phyloP scores from a whole-genome alignment of 2,329 filamentous ascomycete genomes.

The Fusarium nematophilum region DNA sequence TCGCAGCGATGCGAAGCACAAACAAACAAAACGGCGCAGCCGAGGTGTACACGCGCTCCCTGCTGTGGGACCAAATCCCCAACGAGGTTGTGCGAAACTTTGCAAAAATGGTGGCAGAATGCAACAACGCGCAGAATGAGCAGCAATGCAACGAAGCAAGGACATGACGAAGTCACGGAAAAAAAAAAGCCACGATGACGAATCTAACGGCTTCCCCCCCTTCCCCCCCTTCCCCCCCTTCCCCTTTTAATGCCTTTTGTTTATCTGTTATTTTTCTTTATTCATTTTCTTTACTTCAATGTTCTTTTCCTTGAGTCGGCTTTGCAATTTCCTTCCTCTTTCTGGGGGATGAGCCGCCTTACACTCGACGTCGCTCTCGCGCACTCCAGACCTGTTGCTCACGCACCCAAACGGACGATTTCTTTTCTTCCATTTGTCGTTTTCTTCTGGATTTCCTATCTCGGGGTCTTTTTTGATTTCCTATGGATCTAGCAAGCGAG shows the following conservation, averaged over 20 bases:
- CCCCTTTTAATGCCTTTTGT: slow-evolving; percentile 32
- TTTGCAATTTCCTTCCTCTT: slow-evolving; percentile 37
- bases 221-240: neutral
- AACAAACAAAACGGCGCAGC: slow-evolving; percentile 77
- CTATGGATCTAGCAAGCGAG: slow-evolving; percentile 52
- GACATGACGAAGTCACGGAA: slow-evolving; percentile 52
- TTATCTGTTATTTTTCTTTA: slow-evolving; percentile 24
- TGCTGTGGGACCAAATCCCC: slow-evolving; percentile 95
- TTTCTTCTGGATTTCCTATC: slow-evolving; percentile 46
- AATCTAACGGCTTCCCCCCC: slow-evolving; percentile 38
- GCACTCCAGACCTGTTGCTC: slow-evolving; percentile 60
- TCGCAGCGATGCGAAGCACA: slow-evolving; percentile 80
- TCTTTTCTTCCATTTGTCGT: slow-evolving; percentile 48
- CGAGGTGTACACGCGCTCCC: slow-evolving; percentile 90
- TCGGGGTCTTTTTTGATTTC: slow-evolving; percentile 47
- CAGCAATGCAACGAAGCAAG: slow-evolving; percentile 57
- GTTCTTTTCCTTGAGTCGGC: slow-evolving; percentile 40
- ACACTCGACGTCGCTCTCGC: slow-evolving; percentile 48
- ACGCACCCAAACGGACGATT: slow-evolving; percentile 57
- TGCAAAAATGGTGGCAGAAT: slow-evolving; percentile 88
- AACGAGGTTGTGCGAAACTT: slow-evolving; percentile 92
- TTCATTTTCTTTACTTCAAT: slow-evolving; percentile 33
- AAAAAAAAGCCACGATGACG: slow-evolving; percentile 52
- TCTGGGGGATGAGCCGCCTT: slow-evolving; percentile 42
- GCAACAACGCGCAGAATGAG: slow-evolving; percentile 62